Base-by-base conservation (phyloP, 768 basidiomycete genomes). In the Pulveroboletus frians region DNA sequence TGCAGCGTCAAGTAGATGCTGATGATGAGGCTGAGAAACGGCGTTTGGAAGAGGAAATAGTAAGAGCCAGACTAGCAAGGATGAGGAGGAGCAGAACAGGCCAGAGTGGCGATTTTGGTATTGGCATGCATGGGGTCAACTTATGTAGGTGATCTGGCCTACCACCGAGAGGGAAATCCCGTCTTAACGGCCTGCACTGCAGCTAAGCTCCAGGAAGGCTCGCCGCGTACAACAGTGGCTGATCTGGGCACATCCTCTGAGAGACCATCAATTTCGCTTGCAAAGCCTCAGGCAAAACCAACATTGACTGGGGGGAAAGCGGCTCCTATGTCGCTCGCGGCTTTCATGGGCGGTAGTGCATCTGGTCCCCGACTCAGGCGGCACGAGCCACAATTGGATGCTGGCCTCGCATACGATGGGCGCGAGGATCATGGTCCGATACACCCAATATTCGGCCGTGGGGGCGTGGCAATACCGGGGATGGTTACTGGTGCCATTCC, bases 1-100 rank as follows among this genome's bases (percentile, higher is more conserved):
- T 91, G 66, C 88, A 90, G 63, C 77, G 80, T 51, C 85, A 89
- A 58, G 84, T 89, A 21, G 88, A 92, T 53, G 82, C 83, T 13
- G 84, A 88, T 53, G 88, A 89, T 50, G 87, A 88, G 62, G 79
- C 75, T 6, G 89, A 92, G 58, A 80, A 88, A 61, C 78, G 76
- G 43, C 75, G 81, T 47, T 74, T 92, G 2, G 76, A 78, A 59
- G 69, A 76, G 47, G 76, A 78, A 60, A 78, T 91, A 42, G 61
- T 62, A 20, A 68, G 74, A 29, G 75, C 77, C 14, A 60, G 78
- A 40, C 54, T 76, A n/a, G 76, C 76, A 27, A 61, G 78, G 44
- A 65, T 62, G 51, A 70, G 72, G 43, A 65, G 77, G 52, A 71
- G 45, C 31, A 60, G 53, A 46, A 66, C 63, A 2, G 68, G 66